Conservation (phyloP, 164 flowering plant species). For the Magnolia kwangsiensis region DNA sequence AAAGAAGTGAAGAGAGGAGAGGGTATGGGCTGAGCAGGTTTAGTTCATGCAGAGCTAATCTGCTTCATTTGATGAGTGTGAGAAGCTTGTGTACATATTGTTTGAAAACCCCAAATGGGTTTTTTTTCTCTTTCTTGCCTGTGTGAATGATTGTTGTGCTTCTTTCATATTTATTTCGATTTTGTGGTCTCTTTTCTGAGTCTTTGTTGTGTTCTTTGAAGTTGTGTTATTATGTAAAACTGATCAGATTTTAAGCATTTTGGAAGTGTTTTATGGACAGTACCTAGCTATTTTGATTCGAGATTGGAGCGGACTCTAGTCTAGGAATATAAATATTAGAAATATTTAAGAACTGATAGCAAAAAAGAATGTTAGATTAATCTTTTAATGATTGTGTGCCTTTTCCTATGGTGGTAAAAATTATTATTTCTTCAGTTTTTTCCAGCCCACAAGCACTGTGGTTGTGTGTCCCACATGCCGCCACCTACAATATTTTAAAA, state of each 20-base stretch:
- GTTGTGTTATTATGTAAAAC: not conserved
- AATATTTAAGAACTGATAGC: no score
- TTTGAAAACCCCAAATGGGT: slow-evolving; percentile 8
- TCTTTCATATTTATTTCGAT: not conserved
- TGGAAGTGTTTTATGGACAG: not conserved
- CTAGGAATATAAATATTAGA: no score
- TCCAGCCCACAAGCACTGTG: no score
- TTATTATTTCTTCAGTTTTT: no score
- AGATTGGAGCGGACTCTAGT: no score
- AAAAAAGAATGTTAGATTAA: no score
- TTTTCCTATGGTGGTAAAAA: no score
- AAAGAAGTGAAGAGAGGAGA: not conserved
- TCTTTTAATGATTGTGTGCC: no score
- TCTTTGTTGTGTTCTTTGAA: not conserved
- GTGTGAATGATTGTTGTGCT: slow-evolving; percentile 13
- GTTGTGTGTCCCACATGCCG: no score
- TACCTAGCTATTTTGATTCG: no score
- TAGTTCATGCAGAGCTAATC: not conserved
- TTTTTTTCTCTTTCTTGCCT: slow-evolving; percentile 7
- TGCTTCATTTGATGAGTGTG: slow-evolving; percentile 15
- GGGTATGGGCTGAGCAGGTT: not conserved
- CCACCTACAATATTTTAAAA: no score
- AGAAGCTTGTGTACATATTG: slow-evolving; percentile 23
- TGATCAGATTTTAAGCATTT: not conserved
- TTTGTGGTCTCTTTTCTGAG: not conserved